Conservation (phyloP, 2,329 filamentous ascomycete species). For the Cladosporium oxysporum region DNA sequence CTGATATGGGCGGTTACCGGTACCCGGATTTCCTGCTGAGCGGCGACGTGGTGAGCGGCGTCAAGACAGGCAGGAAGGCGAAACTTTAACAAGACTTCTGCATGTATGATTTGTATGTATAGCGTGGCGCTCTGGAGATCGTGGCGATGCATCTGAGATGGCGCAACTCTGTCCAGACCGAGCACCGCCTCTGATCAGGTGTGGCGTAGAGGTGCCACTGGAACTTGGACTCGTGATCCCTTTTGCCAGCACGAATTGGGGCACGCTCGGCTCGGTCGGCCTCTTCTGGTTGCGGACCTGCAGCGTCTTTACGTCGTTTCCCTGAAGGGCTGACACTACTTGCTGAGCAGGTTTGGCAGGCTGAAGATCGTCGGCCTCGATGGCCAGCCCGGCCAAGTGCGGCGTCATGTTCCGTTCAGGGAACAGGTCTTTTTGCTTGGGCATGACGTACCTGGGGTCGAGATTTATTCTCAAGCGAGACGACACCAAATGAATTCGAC, state of each 20-base stretch:
- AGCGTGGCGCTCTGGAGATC: constrained; percentile 17
- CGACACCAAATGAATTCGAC: not conserved
- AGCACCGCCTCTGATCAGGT: not conserved
- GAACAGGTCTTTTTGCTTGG: not conserved
- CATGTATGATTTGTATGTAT: constrained; percentile 4
- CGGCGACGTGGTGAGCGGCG: constrained; percentile 56
- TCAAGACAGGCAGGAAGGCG: constrained; percentile 58
- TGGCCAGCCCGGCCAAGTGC: not conserved
- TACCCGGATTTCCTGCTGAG: constrained; percentile 64
- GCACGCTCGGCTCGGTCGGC: constrained; percentile 4
- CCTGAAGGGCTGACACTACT: constrained; percentile 3
- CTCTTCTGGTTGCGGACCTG: constrained; percentile 1
- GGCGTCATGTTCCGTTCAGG: not conserved
- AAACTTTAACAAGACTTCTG: constrained; percentile 46
- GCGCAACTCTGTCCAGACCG: not conserved
- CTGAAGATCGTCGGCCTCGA: not conserved
- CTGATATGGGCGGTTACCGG: constrained; percentile 42
- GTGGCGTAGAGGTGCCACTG: constrained; percentile 1
- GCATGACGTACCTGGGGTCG: constrained; percentile 4
- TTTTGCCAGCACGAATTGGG: not conserved
- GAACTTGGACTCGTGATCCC: constrained; percentile 1
- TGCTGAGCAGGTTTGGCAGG: constrained; percentile 11
- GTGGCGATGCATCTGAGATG: constrained; percentile 18
- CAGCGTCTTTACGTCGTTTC: constrained; percentile 3
- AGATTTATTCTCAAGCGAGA: not conserved